Conservation (phyloP, 768 basidiomycete genomes). For the Lactarius akahatsu region DNA sequence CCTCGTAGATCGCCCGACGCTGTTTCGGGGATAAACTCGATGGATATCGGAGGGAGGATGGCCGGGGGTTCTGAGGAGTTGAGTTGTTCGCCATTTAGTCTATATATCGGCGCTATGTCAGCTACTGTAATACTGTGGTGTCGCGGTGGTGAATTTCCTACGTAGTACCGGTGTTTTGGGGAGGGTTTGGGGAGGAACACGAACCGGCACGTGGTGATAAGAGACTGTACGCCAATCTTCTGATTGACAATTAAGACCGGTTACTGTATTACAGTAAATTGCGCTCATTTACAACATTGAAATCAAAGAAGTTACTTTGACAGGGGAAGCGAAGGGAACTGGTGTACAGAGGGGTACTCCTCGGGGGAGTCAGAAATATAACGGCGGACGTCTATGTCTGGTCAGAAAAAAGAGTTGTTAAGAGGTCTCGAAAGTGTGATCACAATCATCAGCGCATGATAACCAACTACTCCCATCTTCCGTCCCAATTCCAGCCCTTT, state of each 20-base stretch:
- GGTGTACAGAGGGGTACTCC: neutral
- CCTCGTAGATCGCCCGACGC: slow-evolving; percentile 33
- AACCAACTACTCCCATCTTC: slow-evolving; percentile 22
- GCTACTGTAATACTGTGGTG: neutral
- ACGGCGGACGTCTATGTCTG: too few relatives aligned
- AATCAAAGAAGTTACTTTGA: neutral
- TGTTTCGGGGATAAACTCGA: slow-evolving; percentile 18
- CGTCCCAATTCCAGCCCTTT: slow-evolving; percentile 30
- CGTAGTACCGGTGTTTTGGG: too few relatives aligned
- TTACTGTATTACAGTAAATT: neutral
- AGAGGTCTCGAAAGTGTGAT: neutral
- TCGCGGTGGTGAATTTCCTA: neutral
- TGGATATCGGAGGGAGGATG: slow-evolving; percentile 21
- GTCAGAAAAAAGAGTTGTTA: too few relatives aligned
- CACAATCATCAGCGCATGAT: neutral
- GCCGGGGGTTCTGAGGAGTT: neutral
- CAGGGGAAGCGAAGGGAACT: neutral
- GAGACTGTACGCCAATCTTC: neutral
- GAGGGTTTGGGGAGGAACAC: too few relatives aligned
- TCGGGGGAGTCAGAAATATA: neutral
- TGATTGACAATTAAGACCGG: neutral
- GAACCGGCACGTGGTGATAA: slow-evolving; percentile 3
- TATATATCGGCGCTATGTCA: neutral
- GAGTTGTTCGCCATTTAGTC: slow-evolving; percentile 5
- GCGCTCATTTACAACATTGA: neutral